phyloP scores from a whole-genome alignment of 129 eudicot genomes.

The Helianthus tuberosus region DNA sequence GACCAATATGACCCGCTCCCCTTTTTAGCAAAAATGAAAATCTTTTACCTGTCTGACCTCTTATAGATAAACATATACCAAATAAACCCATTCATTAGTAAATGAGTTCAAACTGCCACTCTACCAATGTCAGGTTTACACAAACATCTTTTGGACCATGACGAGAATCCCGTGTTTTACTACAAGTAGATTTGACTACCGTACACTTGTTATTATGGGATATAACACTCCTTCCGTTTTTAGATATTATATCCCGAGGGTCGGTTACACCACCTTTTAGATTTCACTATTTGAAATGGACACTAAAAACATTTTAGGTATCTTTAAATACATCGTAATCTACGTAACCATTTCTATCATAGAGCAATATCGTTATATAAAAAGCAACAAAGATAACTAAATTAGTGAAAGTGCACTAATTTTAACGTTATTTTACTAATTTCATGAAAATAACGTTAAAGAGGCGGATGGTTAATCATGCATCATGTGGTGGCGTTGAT shows the following conservation, averaged over 20 bases:
- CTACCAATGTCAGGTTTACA: not conserved
- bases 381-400: not conserved
- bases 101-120: too few species aligned
- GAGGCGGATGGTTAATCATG: too few species aligned
- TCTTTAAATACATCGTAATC: not conserved
- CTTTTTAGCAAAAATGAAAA: not conserved
- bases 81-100: too few species aligned
- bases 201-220: not conserved
- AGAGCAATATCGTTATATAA: not conserved
- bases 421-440: too few species aligned
- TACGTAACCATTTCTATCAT: too few species aligned
- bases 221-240: not conserved
- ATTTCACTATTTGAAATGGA: not conserved
- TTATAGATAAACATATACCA: not conserved
- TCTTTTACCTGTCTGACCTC: not conserved
- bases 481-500: too few species aligned
- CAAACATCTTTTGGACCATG: not conserved
- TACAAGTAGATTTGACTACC: not conserved
- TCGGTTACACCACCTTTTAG: not conserved
- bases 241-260: not conserved
- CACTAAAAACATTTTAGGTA: not conserved
- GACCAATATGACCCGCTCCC: not conserved
- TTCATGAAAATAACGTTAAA: too few species aligned
- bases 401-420: not conserved
- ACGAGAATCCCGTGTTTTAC: not conserved